phyloP scores from a whole-genome alignment of 306 rosid species.

The Cucumis hystrix region DNA sequence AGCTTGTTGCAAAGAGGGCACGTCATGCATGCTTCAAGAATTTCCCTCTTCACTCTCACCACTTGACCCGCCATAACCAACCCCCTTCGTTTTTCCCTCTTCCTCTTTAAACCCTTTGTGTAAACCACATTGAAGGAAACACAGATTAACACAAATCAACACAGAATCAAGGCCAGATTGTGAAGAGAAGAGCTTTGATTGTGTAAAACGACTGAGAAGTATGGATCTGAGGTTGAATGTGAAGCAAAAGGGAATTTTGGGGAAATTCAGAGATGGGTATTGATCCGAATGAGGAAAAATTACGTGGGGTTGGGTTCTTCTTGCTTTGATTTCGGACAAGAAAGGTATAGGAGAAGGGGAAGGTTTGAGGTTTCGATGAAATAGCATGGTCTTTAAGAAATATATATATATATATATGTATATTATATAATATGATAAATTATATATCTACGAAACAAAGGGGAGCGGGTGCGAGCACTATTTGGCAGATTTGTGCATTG shows the following conservation, averaged over 20 bases:
- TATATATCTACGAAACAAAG: background rate
- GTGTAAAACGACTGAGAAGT: slow-evolving; percentile 8
- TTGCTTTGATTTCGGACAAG: slow-evolving; percentile 22
- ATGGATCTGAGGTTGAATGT: slow-evolving; percentile 38
- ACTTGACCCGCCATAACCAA: slow-evolving; percentile 45
- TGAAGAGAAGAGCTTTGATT: background rate
- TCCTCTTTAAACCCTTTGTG: background rate
- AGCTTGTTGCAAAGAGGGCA: slow-evolving; percentile 81
- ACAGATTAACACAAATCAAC: background rate
- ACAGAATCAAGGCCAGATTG: background rate
- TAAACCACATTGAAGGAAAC: slow-evolving; percentile 17
- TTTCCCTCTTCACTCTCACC: slow-evolving; percentile 53
- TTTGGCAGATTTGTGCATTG: slow-evolving; percentile 1
- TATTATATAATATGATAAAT: background rate
- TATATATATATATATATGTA: background rate
- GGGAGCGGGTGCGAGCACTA: background rate
- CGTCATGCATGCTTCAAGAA: slow-evolving; percentile 81
- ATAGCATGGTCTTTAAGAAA: slow-evolving; percentile 14
- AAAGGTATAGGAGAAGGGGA: slow-evolving; percentile 5
- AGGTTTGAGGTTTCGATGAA: slow-evolving; percentile 8
- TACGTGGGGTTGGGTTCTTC: slow-evolving; percentile 23
- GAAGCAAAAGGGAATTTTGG: slow-evolving; percentile 16
- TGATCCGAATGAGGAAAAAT: slow-evolving; percentile 16
- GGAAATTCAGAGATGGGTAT: slow-evolving; percentile 27
- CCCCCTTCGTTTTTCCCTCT: background rate